Base-by-base conservation (phyloP, 371 early-diverging fungal genomes). In the Lichtheimia ornata region DNA sequence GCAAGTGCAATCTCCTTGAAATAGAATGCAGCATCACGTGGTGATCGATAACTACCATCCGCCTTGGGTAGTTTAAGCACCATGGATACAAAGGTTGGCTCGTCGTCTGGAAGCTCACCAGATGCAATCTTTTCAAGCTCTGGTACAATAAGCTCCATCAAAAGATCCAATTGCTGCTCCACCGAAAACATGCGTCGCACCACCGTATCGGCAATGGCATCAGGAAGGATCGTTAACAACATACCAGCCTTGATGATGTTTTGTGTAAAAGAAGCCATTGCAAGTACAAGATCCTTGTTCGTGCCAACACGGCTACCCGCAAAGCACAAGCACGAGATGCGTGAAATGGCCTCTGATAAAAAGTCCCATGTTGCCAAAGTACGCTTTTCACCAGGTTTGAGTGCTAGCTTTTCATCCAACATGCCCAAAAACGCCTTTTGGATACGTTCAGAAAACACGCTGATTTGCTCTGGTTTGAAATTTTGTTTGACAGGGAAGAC, bases 1-100 rank as follows among this genome's bases (percentile, higher is more conserved):
- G 77, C 73, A 27, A 76, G 62, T 15, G 74, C 77, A 28, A 76
- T 64, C 11, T 61, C 61, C 22, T 73, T 73, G 42, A 76, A 71
- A 20, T 62, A 58, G 50, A 71, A 73, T 15, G 77, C 77, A 7
- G 65, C 62, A n/a, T 73, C 74, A 61, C 66, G 51, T 0, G 58
- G 50, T 1, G 61, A 40, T 40, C 74, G 66, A 0, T 59, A 17
- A 4, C 60, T 30, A 0, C 74, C 77, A 49, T 76, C 73, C 22
- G 63, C 57, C 35, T 62, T 64, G 11, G 63, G 73, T 20, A 71
- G n/a, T 15, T 61, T 64, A 1, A 70, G 44, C 11, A 55, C 61
- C 77, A 73, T 73, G 17, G 67, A 53, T 18, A 58, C 53, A 61
- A 67, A 76, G 1, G 71, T 66, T 3, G 57, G 45, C 18, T 76